Evolutionary conservation across 1,284 basidiomycete genomes (phyloP).

Genomic region (Gymnopus androsaceus): DNA sequence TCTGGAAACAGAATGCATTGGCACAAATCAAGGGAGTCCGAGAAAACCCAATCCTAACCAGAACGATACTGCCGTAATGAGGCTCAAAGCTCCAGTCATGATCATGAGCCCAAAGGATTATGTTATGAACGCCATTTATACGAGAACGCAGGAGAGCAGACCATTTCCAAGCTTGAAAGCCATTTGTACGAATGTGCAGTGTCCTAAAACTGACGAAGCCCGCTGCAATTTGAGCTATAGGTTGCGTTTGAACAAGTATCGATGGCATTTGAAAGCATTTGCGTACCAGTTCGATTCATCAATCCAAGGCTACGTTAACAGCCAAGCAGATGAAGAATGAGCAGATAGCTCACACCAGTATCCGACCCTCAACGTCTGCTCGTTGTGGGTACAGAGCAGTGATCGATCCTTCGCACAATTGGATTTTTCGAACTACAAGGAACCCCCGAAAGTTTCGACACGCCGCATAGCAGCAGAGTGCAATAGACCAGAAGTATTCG

Average conservation of each 20-base stretch:
- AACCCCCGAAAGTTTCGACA: constrained; percentile 56
- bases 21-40: constrained; percentile 16
- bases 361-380: constrained; percentile 72
- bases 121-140: not conserved
- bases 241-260: not conserved
- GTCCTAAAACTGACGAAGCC: constrained; percentile 73
- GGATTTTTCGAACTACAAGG: constrained; percentile 59
- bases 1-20: not conserved
- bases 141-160: constrained; percentile 25
- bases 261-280: not conserved
- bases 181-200: constrained; percentile 56
- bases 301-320: constrained; percentile 40
- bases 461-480: constrained; percentile 45
- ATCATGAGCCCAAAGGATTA: constrained; percentile 27
- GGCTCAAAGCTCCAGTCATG: constrained; percentile 64
- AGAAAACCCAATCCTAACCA: constrained; percentile 51
- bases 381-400: constrained; percentile 46
- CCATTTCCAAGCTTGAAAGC: constrained; percentile 73
- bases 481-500: constrained; percentile 68
- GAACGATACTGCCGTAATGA: constrained; percentile 53
- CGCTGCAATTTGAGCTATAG: constrained; percentile 56
- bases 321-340: not conserved
- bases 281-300: constrained; percentile 62
- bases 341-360: constrained; percentile 63
- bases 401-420: constrained; percentile 70